Percentiles rank a stretch among this genome's conserved stretches.
These are phyloP conservation scores for Nothophaeocryptopus gaeumannii DNA, from an alignment of 2,329 filamentous ascomycete species.

Conservation along the genomic window DNA sequence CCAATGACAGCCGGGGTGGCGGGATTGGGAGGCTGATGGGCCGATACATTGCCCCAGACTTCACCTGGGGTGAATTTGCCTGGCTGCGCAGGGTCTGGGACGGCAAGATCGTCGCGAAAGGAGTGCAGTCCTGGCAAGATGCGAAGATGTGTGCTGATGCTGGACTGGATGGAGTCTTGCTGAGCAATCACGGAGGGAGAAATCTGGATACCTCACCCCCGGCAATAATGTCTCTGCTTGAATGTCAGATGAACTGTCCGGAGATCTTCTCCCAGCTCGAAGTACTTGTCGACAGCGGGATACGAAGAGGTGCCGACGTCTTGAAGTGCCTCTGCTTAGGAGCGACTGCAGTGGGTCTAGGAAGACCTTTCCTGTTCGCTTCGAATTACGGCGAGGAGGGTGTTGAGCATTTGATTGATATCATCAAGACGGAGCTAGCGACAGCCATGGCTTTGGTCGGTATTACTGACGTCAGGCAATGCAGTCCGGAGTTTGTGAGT, in stretches of 20 bases:
- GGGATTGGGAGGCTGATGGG: constrained; percentile 57
- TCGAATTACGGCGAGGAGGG: constrained; percentile 59
- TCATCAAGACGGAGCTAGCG: constrained; percentile 51
- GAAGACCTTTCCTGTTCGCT: constrained; percentile 59
- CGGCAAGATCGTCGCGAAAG: constrained; percentile 46
- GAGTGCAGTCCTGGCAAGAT: constrained; percentile 42
- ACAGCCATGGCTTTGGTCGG: constrained; percentile 65
- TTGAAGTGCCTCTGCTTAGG: constrained; percentile 66
- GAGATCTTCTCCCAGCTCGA: constrained; percentile 60
- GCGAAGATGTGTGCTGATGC: constrained; percentile 42
- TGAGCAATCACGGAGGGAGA: constrained; percentile 54
- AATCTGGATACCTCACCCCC: constrained; percentile 49
- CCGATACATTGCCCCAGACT: constrained; percentile 55
- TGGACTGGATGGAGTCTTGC: constrained; percentile 46
- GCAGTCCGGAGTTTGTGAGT: constrained; percentile 60
- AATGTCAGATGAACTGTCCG: constrained; percentile 61
- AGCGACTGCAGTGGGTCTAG: constrained; percentile 61
- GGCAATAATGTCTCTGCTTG: constrained; percentile 58
- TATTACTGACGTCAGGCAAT: constrained; percentile 57
- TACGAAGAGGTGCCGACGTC: constrained; percentile 64
- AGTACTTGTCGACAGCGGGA: constrained; percentile 63
- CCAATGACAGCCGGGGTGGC: constrained; percentile 55
- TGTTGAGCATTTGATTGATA: constrained; percentile 49
- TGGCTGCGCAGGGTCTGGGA: constrained; percentile 44
- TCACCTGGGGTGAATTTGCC: constrained; percentile 50